These are phyloP conservation scores for Lyophyllum atratum DNA, from an alignment of 768 basidiomycete genomes.

Conservation along the genomic window DNA sequence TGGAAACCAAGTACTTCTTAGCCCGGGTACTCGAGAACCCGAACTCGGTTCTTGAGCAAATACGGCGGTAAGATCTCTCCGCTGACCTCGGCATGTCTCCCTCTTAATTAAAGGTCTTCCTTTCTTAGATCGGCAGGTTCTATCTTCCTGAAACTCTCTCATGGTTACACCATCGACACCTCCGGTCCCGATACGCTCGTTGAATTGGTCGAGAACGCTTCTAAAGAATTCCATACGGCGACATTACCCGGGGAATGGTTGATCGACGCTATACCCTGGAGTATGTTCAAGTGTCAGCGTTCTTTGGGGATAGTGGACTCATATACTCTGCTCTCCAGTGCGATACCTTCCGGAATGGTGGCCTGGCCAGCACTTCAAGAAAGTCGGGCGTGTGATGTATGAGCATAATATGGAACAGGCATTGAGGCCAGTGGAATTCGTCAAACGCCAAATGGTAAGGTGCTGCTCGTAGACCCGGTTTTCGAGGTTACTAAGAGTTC, in stretches of 20 bases:
- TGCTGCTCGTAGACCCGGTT: neutral
- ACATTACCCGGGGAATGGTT: slow-evolving; percentile 15
- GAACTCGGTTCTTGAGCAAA: slow-evolving; percentile 10
- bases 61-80: slow-evolving; percentile 9
- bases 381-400: slow-evolving; percentile 12
- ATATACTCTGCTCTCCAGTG: neutral
- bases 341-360: slow-evolving; percentile 18
- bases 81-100: neutral
- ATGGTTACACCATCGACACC: slow-evolving; percentile 18
- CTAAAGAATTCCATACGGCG: slow-evolving; percentile 14
- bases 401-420: slow-evolving; percentile 20
- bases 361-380: slow-evolving; percentile 21
- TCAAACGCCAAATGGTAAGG: slow-evolving; percentile 19
- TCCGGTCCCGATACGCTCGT: slow-evolving; percentile 10
- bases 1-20: slow-evolving; percentile 17
- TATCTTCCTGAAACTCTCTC: slow-evolving; percentile 19
- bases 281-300: neutral
- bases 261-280: slow-evolving; percentile 14
- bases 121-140: slow-evolving; percentile 13
- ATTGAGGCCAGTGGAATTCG: slow-evolving; percentile 18
- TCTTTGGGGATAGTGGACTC: neutral
- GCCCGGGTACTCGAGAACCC: slow-evolving; percentile 15
- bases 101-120: neutral
- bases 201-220: slow-evolving; percentile 12
- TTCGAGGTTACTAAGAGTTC: neutral